phyloP scores from a whole-genome alignment of 148 eudicot genomes.

The Rhododendron mucronatum region DNA sequence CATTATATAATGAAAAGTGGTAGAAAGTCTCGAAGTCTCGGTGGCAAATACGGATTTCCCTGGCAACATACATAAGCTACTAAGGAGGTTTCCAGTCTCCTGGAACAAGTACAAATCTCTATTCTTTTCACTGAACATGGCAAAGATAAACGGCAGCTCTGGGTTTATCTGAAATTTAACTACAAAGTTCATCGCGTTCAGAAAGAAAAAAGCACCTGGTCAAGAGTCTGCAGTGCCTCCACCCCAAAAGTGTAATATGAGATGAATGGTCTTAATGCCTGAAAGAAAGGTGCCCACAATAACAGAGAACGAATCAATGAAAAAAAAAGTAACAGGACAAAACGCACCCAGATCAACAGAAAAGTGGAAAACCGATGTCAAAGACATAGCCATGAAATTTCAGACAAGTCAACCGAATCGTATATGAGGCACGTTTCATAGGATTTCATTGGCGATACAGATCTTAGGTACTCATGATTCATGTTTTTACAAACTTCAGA shows the following conservation, averaged over 20 bases:
- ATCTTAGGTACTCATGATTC: not conserved
- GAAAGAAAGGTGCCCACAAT: conserved; percentile 9
- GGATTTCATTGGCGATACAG: not conserved
- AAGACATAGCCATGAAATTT: conserved; percentile 1
- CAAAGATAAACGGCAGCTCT: not conserved
- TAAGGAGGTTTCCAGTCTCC: not conserved
- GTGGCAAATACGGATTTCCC: not conserved
- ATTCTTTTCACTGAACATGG: not conserved
- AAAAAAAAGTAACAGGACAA: not conserved
- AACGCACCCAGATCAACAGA: not conserved
- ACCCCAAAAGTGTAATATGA: conserved; percentile 61
- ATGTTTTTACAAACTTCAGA: not conserved
- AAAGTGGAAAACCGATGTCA: not conserved
- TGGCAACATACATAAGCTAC: not conserved
- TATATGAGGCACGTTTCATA: not conserved
- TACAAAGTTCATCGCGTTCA: not conserved
- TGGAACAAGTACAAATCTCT: not conserved
- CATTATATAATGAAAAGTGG: not conserved
- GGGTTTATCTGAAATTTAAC: not conserved
- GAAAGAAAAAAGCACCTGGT: conserved; percentile 37
- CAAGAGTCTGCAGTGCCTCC: conserved; percentile 46
- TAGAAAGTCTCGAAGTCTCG: not conserved
- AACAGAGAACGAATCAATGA: not conserved
- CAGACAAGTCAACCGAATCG: not conserved
- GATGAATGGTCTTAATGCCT: conserved; percentile 80